Percentiles rank a stretch among this genome's conserved stretches.
phyloP scores from a whole-genome alignment of 345 rosid species.

The Iberis pinnata region DNA sequence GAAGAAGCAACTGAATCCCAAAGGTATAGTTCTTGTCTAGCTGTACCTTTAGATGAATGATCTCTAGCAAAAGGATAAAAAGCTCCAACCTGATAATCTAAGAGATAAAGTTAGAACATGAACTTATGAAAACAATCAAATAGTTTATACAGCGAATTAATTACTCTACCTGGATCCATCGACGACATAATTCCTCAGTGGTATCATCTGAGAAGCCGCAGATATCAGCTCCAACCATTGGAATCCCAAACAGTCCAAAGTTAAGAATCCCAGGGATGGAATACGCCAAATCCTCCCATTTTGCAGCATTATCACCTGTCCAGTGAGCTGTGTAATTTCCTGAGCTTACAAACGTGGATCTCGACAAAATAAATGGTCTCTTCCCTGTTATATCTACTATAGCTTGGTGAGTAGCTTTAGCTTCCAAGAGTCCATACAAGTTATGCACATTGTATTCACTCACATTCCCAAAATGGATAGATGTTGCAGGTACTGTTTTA shows the following conservation, averaged over 20 bases:
- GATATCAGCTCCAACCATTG: conserved; percentile 82
- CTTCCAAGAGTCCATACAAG: conserved; percentile 58
- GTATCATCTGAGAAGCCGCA: conserved; percentile 56
- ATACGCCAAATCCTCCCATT: conserved; percentile 60
- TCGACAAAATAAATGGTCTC: conserved; percentile 61
- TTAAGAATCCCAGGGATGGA: conserved; percentile 54
- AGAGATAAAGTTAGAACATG: conserved; percentile 15
- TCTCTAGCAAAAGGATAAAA: conserved; percentile 83
- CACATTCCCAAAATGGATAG: conserved; percentile 45
- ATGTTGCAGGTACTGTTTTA: conserved; percentile 48
- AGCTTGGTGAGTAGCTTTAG: conserved; percentile 52
- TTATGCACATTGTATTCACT: conserved; percentile 66
- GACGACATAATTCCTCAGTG: conserved; percentile 57
- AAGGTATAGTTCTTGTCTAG: conserved; percentile 59
- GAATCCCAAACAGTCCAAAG: conserved; percentile 68
- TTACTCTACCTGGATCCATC: conserved; percentile 68
- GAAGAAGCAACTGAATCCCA: conserved; percentile 72
- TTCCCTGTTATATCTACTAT: conserved; percentile 37
- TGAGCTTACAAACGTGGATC: conserved; percentile 70
- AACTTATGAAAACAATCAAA: neutral
- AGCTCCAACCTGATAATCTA: conserved; percentile 53
- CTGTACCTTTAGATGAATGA: conserved; percentile 32
- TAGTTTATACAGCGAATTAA: neutral
- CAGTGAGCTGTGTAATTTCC: conserved; percentile 77
- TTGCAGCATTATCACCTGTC: conserved; percentile 72